phyloP scores from a whole-genome alignment of 345 rosid species.

The Salix caprea region DNA sequence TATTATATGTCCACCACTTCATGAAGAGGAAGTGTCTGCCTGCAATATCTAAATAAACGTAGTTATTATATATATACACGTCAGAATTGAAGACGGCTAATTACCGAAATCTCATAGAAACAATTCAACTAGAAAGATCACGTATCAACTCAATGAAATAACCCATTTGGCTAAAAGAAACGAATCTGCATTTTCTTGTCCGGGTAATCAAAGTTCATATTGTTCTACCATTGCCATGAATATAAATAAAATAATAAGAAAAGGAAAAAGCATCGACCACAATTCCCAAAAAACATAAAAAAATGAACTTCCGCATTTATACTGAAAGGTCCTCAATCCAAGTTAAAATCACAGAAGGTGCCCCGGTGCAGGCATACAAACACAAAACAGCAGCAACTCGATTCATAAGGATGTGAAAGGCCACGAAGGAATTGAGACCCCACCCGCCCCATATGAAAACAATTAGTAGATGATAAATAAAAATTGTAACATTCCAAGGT shows the following conservation, averaged over 20 bases:
- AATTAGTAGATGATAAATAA: not conserved
- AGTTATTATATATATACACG: no score
- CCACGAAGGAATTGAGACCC: not conserved
- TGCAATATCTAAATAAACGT: no score
- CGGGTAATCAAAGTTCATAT: not conserved
- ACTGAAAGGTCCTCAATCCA: not conserved
- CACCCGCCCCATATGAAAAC: not conserved
- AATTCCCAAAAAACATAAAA: not conserved
- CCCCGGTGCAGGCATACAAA: not conserved
- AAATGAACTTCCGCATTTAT: not conserved
- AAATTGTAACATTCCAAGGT: not conserved
- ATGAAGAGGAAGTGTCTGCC: not conserved
- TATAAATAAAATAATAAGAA: no score
- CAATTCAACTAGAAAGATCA: not conserved
- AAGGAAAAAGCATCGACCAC: no score
- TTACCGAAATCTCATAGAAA: not conserved
- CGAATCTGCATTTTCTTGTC: not conserved
- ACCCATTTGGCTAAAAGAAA: not conserved
- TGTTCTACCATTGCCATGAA: not conserved
- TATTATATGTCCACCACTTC: not conserved
- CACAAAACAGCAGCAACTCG: not conserved
- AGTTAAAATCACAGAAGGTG: not conserved
- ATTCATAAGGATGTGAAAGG: not conserved
- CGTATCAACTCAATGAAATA: not conserved
- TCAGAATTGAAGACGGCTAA: not conserved